Evolutionary conservation across 1,139 yeast species (phyloP).

Genomic region (Protomyces gravidus): DNA sequence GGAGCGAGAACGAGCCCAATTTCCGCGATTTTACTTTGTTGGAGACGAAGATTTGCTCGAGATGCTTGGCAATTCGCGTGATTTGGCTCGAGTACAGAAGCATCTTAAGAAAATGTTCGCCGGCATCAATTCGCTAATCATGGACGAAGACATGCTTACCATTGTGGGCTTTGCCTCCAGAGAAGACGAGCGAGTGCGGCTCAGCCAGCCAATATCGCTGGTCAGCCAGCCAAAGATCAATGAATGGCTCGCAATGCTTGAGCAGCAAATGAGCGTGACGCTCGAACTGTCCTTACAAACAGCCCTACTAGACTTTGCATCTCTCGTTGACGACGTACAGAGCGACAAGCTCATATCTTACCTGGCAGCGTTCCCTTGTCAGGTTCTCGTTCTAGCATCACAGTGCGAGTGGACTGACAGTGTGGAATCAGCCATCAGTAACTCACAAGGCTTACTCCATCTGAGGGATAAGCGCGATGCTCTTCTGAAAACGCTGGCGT

Average conservation of each 20-base stretch:
- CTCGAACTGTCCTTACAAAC: constrained; percentile 44
- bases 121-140: constrained; percentile 53
- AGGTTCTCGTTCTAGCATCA: constrained; percentile 53
- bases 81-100: constrained; percentile 50
- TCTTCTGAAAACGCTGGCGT: constrained; percentile 40
- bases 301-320: constrained; percentile 38
- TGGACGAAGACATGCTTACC: constrained; percentile 42
- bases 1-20: constrained; percentile 70
- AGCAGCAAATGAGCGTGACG: constrained; percentile 51
- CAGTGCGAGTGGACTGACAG: constrained; percentile 57
- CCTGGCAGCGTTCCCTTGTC: constrained; percentile 51
- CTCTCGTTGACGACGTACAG: background rate
- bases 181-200: constrained; percentile 57
- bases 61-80: constrained; percentile 63
- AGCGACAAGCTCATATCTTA: constrained; percentile 38
- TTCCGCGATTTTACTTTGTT: constrained; percentile 79
- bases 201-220: constrained; percentile 49
- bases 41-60: constrained; percentile 89
- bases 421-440: constrained; percentile 42
- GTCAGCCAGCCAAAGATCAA: constrained; percentile 48
- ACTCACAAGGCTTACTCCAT: constrained; percentile 25
- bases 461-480: constrained; percentile 29
- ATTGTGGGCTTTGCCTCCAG: constrained; percentile 55
- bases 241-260: constrained; percentile 64
- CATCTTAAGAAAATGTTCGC: constrained; percentile 71